Evolutionary conservation across 2,329 filamentous ascomycete species (phyloP).

Genomic region (Eutypella sp.): DNA sequence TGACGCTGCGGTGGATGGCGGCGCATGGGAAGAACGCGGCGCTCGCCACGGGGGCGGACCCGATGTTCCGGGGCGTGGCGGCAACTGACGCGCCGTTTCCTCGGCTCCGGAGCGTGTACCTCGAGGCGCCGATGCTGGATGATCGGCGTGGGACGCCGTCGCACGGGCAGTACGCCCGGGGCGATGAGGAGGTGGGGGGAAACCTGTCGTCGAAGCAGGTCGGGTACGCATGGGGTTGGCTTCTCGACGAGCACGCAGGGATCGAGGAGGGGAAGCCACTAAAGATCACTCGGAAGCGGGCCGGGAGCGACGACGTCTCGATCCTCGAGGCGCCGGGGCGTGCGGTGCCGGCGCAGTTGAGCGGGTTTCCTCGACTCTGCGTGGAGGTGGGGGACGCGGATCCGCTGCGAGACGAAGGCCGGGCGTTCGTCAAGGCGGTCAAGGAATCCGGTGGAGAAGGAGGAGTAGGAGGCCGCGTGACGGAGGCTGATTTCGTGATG

Average conservation of each 20-base stretch:
- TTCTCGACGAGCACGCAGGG: neutral
- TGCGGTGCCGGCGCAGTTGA: slow-evolving; percentile 7
- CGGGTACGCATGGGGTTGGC: neutral
- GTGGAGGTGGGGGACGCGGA: neutral
- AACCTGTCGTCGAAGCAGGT: neutral
- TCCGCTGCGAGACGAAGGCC: neutral
- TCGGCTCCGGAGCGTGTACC: neutral
- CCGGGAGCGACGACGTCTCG: neutral
- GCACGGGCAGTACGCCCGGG: neutral
- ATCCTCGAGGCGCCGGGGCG: neutral
- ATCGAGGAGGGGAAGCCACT: neutral
- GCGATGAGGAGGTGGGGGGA: neutral
- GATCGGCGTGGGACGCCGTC: neutral
- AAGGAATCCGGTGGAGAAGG: neutral
- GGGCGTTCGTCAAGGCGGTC: neutral
- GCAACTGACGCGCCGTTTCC: neutral
- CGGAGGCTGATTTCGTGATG: neutral
- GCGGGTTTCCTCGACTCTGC: neutral
- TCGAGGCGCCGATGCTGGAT: neutral
- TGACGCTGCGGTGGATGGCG: neutral
- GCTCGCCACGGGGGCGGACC: neutral
- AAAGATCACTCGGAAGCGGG: neutral
- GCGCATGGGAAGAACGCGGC: neutral
- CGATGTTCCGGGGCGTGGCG: neutral
- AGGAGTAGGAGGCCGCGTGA: no score